phyloP scores from a whole-genome alignment of 177 flowering plant species.

The Vitis hybrid region DNA sequence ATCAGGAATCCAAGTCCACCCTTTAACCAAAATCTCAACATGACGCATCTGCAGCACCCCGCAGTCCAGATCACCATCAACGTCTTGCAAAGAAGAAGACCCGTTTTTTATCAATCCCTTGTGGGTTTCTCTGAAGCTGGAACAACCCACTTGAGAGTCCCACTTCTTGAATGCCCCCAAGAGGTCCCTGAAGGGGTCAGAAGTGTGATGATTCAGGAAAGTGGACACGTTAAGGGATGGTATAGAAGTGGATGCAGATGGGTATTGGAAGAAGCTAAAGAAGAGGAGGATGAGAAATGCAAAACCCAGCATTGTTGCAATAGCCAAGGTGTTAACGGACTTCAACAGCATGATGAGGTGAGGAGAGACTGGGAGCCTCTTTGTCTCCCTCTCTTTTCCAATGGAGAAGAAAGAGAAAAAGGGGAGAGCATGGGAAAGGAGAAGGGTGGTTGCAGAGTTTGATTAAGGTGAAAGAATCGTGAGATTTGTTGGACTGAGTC shows the following conservation, averaged over 20 bases:
- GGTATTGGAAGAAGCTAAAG: conserved; percentile 59
- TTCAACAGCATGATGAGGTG: conserved; percentile 45
- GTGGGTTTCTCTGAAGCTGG: conserved; percentile 48
- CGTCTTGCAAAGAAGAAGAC: conserved; percentile 52
- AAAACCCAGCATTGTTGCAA: conserved; percentile 51
- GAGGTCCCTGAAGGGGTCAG: conserved; percentile 64
- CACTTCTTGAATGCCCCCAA: conserved; percentile 64
- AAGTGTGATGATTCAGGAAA: conserved; percentile 3
- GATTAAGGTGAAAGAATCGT: not conserved
- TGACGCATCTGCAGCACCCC: conserved; percentile 60
- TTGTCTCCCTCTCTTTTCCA: conserved; percentile 7
- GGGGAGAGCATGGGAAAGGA: not conserved
- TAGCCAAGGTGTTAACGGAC: conserved; percentile 40
- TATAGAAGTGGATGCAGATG: conserved; percentile 37
- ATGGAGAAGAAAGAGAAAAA: conserved; percentile 7
- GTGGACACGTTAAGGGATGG: conserved; percentile 12
- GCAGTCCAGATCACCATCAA: conserved; percentile 42
- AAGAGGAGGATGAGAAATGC: conserved; percentile 53
- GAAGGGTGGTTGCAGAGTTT: not conserved
- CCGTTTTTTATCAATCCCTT: conserved; percentile 22
- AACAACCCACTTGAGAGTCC: conserved; percentile 87
- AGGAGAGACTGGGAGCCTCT: not conserved
- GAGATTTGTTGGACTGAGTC: too few relatives aligned
- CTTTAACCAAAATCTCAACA: conserved; percentile 88
- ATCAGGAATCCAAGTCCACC: conserved; percentile 99